Evolutionary conservation across 2,329 filamentous ascomycete species (phyloP).

Genomic region (Exophiala sideris): DNA sequence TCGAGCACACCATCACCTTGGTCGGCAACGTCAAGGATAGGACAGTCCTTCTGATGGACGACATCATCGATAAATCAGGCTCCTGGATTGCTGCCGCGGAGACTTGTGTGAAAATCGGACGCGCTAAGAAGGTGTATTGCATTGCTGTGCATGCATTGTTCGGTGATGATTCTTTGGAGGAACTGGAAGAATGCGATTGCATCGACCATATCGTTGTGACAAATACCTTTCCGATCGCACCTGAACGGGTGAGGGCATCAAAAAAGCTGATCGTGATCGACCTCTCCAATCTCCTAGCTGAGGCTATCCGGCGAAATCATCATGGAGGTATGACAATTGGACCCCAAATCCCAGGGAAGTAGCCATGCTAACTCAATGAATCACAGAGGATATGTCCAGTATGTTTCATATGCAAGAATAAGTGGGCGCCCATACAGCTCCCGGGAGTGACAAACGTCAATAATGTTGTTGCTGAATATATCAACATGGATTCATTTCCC

Average conservation of each 20-base stretch:
- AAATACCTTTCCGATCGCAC: constrained; percentile 90
- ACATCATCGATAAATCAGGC: constrained; percentile 97
- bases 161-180: constrained; percentile 80
- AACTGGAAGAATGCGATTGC: constrained; percentile 87
- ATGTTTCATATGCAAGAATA: constrained; percentile 63
- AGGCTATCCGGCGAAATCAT: constrained; percentile 93
- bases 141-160: constrained; percentile 97
- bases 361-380: constrained; percentile 25
- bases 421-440: not conserved
- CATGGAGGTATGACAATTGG: constrained; percentile 75
- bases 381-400: constrained; percentile 43
- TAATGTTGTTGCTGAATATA: not conserved
- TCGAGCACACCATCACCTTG: constrained; percentile 95
- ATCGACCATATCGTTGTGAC: constrained; percentile 94
- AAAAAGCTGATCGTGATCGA: constrained; percentile 88
- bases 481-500: not conserved
- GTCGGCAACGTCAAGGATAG: constrained; percentile 88
- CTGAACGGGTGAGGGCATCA: constrained; percentile 65
- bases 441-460: too few relatives aligned
- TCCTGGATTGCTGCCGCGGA: constrained; percentile 98
- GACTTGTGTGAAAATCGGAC: constrained; percentile 80
- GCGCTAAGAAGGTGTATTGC: constrained; percentile 91
- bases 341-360: constrained; percentile 45
- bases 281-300: constrained; percentile 79
- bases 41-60: constrained; percentile 91